A percentile compares a stretch with the other conserved stretches of the same genome.
These are phyloP conservation scores for Leccinum fibrillosum DNA, from an alignment of 768 basidiomycete genomes.

Conservation along the genomic window DNA sequence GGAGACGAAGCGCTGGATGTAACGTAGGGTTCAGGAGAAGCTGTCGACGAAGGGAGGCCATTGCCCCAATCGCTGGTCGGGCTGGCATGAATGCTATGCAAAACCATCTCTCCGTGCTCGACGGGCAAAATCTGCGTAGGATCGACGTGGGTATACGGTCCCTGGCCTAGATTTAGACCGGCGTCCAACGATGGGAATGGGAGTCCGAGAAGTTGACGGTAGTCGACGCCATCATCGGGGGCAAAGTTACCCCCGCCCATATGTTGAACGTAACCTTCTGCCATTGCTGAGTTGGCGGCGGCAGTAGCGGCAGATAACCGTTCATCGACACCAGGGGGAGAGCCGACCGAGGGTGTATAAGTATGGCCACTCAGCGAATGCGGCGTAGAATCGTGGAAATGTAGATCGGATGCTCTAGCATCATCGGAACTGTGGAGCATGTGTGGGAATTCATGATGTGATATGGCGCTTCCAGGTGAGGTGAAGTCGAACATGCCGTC, in stretches of 20 bases:
- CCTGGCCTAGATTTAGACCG: constrained; percentile 37
- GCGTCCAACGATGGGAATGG: constrained; percentile 56
- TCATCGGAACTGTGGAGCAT: constrained; percentile 29
- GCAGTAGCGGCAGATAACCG: constrained; percentile 63
- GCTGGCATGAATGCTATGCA: constrained; percentile 62
- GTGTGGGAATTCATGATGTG: constrained; percentile 36
- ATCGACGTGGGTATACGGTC: constrained; percentile 79
- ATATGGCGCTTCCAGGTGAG: constrained; percentile 30
- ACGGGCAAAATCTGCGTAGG: constrained; percentile 80
- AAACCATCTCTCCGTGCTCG: constrained; percentile 39
- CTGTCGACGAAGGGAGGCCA: constrained; percentile 64
- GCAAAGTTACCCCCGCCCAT: constrained; percentile 50
- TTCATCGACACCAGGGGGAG: constrained; percentile 36
- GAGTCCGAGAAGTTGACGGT: constrained; percentile 60
- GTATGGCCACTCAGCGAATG: constrained; percentile 28
- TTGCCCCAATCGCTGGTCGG: constrained; percentile 85
- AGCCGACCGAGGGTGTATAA: constrained; percentile 36
- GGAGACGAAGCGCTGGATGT: constrained; percentile 71
- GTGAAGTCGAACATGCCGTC: constrained; percentile 60
- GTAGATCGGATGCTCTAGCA: constrained; percentile 28
- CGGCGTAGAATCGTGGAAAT: constrained; percentile 31
- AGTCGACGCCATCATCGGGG: constrained; percentile 62
- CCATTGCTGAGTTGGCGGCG: constrained; percentile 65
- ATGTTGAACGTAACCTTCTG: constrained; percentile 65
- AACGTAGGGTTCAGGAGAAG: constrained; percentile 74